Evolutionary conservation across 1,284 basidiomycete species (phyloP).

Genomic region (Ceratobasidium sp.): DNA sequence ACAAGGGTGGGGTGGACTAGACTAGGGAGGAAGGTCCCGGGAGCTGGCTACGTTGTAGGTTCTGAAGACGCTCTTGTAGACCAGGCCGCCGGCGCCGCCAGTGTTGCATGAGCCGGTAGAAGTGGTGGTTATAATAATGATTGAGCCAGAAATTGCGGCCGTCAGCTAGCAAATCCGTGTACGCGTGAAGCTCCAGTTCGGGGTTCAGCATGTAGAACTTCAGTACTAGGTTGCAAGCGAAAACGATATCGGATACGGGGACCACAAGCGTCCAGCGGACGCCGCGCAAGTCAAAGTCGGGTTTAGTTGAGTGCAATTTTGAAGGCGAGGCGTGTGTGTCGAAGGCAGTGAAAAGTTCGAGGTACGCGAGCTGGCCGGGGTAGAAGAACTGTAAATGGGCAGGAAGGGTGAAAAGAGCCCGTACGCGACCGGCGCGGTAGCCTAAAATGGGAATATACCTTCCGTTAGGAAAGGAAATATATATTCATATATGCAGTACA

Average conservation of each 20-base stretch:
- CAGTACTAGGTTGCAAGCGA: slow-evolving; percentile 11
- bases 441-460: neutral
- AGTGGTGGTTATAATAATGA: slow-evolving; percentile 1
- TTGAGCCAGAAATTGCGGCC: slow-evolving; percentile 11
- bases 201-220: neutral
- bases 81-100: neutral
- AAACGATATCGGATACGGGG: slow-evolving; percentile 8
- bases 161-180: neutral
- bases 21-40: no score
- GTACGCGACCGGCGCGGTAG: slow-evolving; percentile 28
- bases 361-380: neutral
- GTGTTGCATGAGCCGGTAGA: slow-evolving; percentile 6
- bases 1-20: no score
- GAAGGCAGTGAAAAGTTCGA: slow-evolving; percentile 20
- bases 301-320: neutral
- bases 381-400: neutral
- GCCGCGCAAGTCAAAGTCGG: neutral
- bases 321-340: neutral
- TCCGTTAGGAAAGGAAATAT: neutral
- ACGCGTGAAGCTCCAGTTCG: neutral
- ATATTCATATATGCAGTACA: neutral
- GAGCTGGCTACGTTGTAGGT: neutral
- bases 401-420: slow-evolving; percentile 7
- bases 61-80: neutral
- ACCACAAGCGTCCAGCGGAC: neutral